phyloP scores from a whole-genome alignment of 1,284 basidiomycete species.

The Leccinum pachyderme region DNA sequence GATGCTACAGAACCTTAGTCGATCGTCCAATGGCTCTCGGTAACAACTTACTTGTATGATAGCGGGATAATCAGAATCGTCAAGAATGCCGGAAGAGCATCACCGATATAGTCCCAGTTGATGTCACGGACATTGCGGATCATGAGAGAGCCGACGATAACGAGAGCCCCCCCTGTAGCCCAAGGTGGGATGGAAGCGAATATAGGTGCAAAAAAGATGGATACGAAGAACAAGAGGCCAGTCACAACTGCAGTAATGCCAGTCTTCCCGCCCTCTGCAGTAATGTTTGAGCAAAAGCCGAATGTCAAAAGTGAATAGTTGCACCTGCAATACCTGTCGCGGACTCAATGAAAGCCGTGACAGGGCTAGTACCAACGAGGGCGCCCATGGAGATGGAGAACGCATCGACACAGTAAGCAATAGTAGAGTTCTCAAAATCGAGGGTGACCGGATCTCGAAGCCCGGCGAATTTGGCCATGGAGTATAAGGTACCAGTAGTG shows the following conservation, averaged over 20 bases:
- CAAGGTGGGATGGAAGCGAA: constrained; percentile 86
- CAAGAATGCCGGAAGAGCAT: constrained; percentile 82
- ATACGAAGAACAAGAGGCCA: constrained; percentile 80
- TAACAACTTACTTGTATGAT: constrained; percentile 63
- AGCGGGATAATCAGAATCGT: constrained; percentile 76
- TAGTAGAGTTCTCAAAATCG: constrained; percentile 85
- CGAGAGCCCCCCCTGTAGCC: constrained; percentile 86
- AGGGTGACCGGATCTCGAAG: constrained; percentile 81
- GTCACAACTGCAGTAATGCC: constrained; percentile 80
- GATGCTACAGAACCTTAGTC: constrained; percentile 53
- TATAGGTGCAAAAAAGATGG: constrained; percentile 87
- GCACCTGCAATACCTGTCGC: constrained; percentile 72
- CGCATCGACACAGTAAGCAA: constrained; percentile 84
- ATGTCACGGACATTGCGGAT: constrained; percentile 83
- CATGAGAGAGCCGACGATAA: constrained; percentile 89
- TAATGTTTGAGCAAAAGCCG: not conserved
- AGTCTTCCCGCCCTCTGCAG: constrained; percentile 82
- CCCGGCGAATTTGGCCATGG: constrained; percentile 92
- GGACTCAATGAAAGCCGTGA: constrained; percentile 86
- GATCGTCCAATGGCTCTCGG: not conserved
- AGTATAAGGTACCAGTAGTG: constrained; percentile 76
- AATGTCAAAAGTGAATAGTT: constrained; percentile 15
- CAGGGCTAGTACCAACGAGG: constrained; percentile 83
- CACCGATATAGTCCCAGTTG: constrained; percentile 88
- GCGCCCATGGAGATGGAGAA: constrained; percentile 81